These are phyloP conservation scores for Stagonosporopsis tanaceti DNA, from an alignment of 2,329 filamentous ascomycete species.

Conservation along the genomic window DNA sequence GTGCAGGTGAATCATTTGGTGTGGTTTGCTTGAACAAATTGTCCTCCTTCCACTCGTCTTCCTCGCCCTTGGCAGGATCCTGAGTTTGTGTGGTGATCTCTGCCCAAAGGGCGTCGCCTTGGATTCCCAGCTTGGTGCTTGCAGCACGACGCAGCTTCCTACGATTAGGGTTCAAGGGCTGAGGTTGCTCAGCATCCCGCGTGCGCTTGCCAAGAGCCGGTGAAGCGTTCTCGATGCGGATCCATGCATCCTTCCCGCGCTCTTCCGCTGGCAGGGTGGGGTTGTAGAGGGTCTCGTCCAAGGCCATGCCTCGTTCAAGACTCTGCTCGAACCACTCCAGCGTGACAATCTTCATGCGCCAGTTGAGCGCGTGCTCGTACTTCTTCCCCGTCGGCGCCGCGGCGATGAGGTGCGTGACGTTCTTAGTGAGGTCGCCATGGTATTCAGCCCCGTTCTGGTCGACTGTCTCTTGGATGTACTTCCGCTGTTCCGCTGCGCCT, in stretches of 20 bases:
- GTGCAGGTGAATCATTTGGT: slow-evolving; percentile 21
- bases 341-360: slow-evolving; percentile 81
- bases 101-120: slow-evolving; percentile 87
- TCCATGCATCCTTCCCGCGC: slow-evolving; percentile 81
- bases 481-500: slow-evolving; percentile 67
- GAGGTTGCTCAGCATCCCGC: slow-evolving; percentile 38
- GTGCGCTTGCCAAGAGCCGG: slow-evolving; percentile 52
- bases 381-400: slow-evolving; percentile 83
- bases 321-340: slow-evolving; percentile 87
- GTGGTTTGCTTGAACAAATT: slow-evolving; percentile 31
- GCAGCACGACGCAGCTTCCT: slow-evolving; percentile 88
- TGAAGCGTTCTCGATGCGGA: slow-evolving; percentile 51
- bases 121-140: slow-evolving; percentile 80
- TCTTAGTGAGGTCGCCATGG: slow-evolving; percentile 84
- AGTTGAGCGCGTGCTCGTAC: slow-evolving; percentile 84
- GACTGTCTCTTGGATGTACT: slow-evolving; percentile 73
- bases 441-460: slow-evolving; percentile 80
- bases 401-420: slow-evolving; percentile 87
- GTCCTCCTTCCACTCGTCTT: slow-evolving; percentile 48
- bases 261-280: slow-evolving; percentile 73
- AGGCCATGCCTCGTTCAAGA: slow-evolving; percentile 83
- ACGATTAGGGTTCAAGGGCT: slow-evolving; percentile 58
- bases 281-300: slow-evolving; percentile 87
- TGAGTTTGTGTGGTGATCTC: slow-evolving; percentile 71
- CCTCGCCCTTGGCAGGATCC: slow-evolving; percentile 32